Percentiles rank a stretch among this genome's conserved stretches.
Evolutionary conservation across 805 yeast species (phyloP).

Genomic region (Huiozyma naganishii): DNA sequence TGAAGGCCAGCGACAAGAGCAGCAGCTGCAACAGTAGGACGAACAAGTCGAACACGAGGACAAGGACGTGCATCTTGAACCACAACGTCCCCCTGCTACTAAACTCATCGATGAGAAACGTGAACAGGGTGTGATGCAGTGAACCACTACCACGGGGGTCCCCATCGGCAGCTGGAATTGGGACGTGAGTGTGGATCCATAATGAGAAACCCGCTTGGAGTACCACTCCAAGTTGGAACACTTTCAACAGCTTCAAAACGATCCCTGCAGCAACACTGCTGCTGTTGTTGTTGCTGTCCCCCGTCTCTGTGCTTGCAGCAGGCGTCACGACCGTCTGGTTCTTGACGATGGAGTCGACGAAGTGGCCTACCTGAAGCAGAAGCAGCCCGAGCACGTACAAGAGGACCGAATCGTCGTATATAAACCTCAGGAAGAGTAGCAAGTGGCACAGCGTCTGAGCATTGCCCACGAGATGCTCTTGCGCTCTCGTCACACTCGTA

Average conservation of each 20-base stretch:
- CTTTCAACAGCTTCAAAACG: conserved; percentile 9
- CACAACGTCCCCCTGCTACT: not conserved
- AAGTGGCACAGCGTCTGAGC: not conserved
- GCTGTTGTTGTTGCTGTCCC: not conserved
- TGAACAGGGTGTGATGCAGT: not conserved
- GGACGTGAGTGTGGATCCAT: not conserved
- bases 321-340: not conserved
- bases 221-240: conserved; percentile 8
- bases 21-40: not conserved
- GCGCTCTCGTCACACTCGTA: not conserved
- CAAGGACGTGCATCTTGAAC: not conserved
- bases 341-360: conserved; percentile 3
- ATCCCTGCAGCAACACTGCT: conserved; percentile 3
- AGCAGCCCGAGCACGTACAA: conserved; percentile 11
- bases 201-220: conserved; percentile 5
- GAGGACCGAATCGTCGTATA: conserved; percentile 14
- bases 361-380: conserved; percentile 6
- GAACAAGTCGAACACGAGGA: not conserved
- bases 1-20: not conserved
- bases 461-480: not conserved
- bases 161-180: not conserved
- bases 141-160: not conserved
- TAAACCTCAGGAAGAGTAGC: conserved; percentile 11
- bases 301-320: conserved; percentile 2
- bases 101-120: conserved; percentile 1